Base-by-base conservation (phyloP, 768 basidiomycete genomes). In the Serendipita sp. region DNA sequence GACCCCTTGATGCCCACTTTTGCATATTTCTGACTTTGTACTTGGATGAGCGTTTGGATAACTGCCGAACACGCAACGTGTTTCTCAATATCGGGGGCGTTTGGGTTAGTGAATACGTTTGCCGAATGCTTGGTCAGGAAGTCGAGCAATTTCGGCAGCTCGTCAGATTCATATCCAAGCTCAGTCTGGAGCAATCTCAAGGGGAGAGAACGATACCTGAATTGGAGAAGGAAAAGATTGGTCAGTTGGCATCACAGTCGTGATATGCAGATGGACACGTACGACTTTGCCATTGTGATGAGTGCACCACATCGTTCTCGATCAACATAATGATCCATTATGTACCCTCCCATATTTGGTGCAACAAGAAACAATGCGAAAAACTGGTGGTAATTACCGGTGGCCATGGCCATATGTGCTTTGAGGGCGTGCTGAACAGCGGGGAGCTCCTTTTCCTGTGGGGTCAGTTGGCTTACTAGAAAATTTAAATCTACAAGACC, bases 251-350 rank as follows among this genome's bases (percentile, higher is more conserved):
- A 53, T 64, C 64, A 63, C 24, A 63, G 47, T 66, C 60, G 64
- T 41, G 56, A 13, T 41, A 13, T 41, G 13, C 41, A 56, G 16
- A 30, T 3, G 28, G 15, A 63, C 1, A 41, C 94, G 71, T 70
- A 98, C 96, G 90, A 88, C 82, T 89, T 96, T 35, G 89, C 83
- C 77, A 99, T 94, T 68, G 88, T 84, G 72, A 92, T 83, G 67
- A 99, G 73, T 1, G 92, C 93, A 66, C 83, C 83, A 65, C 88
- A 81, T 66, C 96, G 78, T 76, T 98, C 96, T 70, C 96, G 82
- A 70, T 86, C 84, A 70, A 97, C 88, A 74, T 98, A 97, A 74
- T 97, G 93, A 75, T 98, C 96, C 91, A 99, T 96, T 71, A 99
- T 92, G 74, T 98, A 98, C 64, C 84, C 93, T 45, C 92, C 92